phyloP scores from a whole-genome alignment of 805 yeast genomes.

The Hanseniaspora taiwanica region DNA sequence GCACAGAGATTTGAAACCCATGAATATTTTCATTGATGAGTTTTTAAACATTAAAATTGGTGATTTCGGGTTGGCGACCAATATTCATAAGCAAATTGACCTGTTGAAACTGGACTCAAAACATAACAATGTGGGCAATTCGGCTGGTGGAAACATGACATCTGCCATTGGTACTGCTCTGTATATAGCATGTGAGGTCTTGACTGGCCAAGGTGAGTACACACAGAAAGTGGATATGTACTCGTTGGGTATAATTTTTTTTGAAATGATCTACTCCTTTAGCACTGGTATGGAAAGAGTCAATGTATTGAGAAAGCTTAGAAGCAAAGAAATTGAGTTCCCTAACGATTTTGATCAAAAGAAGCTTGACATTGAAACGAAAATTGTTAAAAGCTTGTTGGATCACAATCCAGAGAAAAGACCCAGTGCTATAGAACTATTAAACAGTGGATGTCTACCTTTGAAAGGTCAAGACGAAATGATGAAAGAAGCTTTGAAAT shows the following conservation, averaged over 20 bases:
- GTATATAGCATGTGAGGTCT: constrained; percentile 83
- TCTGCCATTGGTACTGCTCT: constrained; percentile 90
- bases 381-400: constrained; percentile 51
- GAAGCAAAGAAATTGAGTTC: constrained; percentile 48
- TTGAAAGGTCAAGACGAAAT: constrained; percentile 83
- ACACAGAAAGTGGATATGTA: constrained; percentile 93
- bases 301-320: constrained; percentile 47
- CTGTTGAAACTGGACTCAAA: constrained; percentile 21
- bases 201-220: constrained; percentile 59
- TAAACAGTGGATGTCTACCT: constrained; percentile 75
- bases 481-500: constrained; percentile 75
- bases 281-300: constrained; percentile 93
- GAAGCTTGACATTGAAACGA: constrained; percentile 44
- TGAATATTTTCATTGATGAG: constrained; percentile 88
- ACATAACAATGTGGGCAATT: constrained; percentile 14
- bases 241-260: constrained; percentile 86
- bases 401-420: constrained; percentile 69
- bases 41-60: constrained; percentile 85
- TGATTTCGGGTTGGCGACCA: constrained; percentile 94
- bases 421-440: constrained; percentile 64
- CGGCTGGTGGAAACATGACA: constrained; percentile 54
- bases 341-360: constrained; percentile 52
- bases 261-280: constrained; percentile 82
- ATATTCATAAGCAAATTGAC: constrained; percentile 43
- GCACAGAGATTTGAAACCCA: constrained; percentile 90